These are phyloP conservation scores for Umbellularia californica DNA, from an alignment of 164 flowering plant genomes.

Conservation along the genomic window DNA sequence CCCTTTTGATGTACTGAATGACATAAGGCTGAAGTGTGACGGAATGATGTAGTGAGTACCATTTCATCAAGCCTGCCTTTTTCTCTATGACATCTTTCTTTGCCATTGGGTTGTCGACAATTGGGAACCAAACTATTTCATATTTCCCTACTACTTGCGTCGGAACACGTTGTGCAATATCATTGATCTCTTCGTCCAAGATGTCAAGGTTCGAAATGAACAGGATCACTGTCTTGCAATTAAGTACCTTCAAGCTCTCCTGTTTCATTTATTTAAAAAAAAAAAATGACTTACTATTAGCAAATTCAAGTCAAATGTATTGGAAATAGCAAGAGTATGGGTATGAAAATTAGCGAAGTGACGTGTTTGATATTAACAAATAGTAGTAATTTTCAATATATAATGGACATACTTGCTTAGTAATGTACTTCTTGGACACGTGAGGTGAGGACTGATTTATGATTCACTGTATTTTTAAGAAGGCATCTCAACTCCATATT, in stretches of 20 bases:
- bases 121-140: conserved; percentile 86
- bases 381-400: too few species aligned
- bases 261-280: conserved; percentile 10
- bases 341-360: too few species aligned
- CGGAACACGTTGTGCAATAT: conserved; percentile 1
- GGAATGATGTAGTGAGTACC: conserved; percentile 52
- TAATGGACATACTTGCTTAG: too few species aligned
- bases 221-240: conserved; percentile 64
- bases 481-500: too few species aligned
- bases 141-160: conserved; percentile 43
- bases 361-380: too few species aligned
- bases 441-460: too few species aligned
- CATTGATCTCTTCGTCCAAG: conserved; percentile 43
- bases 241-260: conserved; percentile 55
- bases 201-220: conserved; percentile 73
- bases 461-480: too few species aligned
- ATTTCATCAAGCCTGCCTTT: conserved; percentile 40
- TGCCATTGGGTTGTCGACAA: conserved; percentile 34
- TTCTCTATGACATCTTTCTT: too few species aligned
- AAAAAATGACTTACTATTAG: too few species aligned
- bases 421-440: too few species aligned
- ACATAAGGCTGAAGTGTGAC: conserved; percentile 36
- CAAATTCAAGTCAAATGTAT: too few species aligned
- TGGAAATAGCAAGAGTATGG: too few species aligned
- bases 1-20: conserved; percentile 14